Percentiles rank a stretch among this genome's conserved stretches.
phyloP scores from a whole-genome alignment of 495 filamentous ascomycete genomes.

The Trichoderma erinaceum region DNA sequence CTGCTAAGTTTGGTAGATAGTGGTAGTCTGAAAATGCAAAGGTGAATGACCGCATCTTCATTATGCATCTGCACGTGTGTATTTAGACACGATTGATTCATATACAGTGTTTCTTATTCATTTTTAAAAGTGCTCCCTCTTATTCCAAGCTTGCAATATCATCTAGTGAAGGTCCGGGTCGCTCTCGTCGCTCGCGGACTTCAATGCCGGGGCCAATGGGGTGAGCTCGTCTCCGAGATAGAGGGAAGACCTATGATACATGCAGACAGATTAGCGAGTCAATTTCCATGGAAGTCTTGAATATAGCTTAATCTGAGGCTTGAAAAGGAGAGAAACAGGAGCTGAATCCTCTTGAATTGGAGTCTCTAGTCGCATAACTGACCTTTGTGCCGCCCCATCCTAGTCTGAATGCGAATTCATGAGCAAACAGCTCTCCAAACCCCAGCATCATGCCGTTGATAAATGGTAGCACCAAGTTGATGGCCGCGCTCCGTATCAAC shows the following conservation, averaged over 20 bases:
- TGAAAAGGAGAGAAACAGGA: background rate
- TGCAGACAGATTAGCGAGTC: background rate
- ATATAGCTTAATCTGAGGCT: background rate
- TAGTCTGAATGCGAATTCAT: conserved; percentile 86
- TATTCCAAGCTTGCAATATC: conserved; percentile 49
- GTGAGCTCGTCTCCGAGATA: conserved; percentile 36
- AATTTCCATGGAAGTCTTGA: background rate
- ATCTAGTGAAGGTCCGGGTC: conserved; percentile 30
- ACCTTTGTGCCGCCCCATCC: conserved; percentile 95
- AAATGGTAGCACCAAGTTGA: conserved; percentile 91
- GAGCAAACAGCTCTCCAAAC: conserved; percentile 92
- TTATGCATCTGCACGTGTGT: background rate
- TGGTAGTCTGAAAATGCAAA: background rate
- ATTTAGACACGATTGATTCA: conserved; percentile 21
- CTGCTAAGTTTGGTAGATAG: background rate
- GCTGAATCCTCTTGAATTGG: background rate
- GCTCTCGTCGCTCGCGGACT: conserved; percentile 34
- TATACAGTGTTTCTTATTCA: conserved; percentile 13
- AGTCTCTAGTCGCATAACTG: conserved; percentile 23
- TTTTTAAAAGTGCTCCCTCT: conserved; percentile 13
- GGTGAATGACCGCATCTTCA: background rate
- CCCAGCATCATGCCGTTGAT: conserved; percentile 98
- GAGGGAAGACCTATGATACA: conserved; percentile 42
- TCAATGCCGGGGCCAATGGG: conserved; percentile 50
- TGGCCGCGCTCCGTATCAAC: conserved; percentile 79